Base-by-base conservation (phyloP, 2,329 filamentous ascomycete species). In the Diaporthe velutina region DNA sequence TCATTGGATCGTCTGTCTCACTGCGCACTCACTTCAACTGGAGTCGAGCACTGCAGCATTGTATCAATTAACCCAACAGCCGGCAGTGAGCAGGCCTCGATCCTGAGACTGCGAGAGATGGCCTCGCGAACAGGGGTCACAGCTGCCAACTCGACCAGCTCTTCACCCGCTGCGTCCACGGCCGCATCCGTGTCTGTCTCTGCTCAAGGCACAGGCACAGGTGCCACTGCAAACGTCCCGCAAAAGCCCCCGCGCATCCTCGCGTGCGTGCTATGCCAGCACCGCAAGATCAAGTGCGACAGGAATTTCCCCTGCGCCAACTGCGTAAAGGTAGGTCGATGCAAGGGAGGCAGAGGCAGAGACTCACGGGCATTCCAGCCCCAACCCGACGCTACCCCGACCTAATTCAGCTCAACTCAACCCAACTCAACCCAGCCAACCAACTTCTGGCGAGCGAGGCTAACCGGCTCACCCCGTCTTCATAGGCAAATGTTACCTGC, bases 231-330 rank as follows among this genome's bases (percentile, higher is more conserved):
- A 17, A 58, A 64, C 33, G 45, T 60, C 25, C 57, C 75, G 25
- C 74, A 68, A 73, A 88, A 86, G 80, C 82, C 84, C 17, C 81
- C 83, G 19, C 83, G 88, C 77, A 85, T 90, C 61, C 82, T 90
- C 74, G 88, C 88, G 28, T 90, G 89, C 77, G 88, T 90, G 28
- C 83, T 91, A 50, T 91, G 90, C 79, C 90, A 91, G 79, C 88
- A 89, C 79, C 87, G 90, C 78, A 91, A 92, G 83, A 91, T 91
- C 82, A 91, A 90, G 80, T 92, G 90, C 81, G 89, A 91, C 78
- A 86, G 90, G 75, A 87, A 86, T 55, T 90, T 87, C 54, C 90
- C 90, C 5, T 91, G 90, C 78, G 87, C 89, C 74, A 91, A 91
- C 78, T 91, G 90, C 77, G 82, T 88, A 80, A 91, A 91, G 86